Conservation (phyloP, 495 filamentous ascomycete species). For the Hypoxylon crocopeplum region DNA sequence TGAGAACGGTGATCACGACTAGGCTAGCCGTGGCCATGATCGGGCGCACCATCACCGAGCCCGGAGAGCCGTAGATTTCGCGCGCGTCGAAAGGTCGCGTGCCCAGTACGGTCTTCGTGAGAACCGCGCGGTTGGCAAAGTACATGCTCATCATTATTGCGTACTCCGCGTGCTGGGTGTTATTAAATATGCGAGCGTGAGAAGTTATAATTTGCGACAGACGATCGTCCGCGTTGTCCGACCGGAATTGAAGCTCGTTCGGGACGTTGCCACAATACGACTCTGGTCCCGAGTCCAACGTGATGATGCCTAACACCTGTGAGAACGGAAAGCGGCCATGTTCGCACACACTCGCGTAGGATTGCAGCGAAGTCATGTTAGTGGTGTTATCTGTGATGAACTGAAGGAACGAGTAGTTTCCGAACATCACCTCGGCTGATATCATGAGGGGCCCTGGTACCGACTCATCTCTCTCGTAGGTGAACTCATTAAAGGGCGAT, state of each 20-base stretch:
- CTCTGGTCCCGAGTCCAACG: background rate
- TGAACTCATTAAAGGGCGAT: background rate
- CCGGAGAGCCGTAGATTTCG: background rate
- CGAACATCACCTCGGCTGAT: conserved; percentile 1
- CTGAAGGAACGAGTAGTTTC: conserved; percentile 2
- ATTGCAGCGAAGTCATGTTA: background rate
- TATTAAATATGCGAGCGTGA: background rate
- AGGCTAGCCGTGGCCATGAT: background rate
- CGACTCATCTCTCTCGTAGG: background rate
- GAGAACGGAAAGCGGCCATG: background rate
- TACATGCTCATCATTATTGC: conserved; percentile 9
- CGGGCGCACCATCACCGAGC: background rate
- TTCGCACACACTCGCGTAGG: background rate
- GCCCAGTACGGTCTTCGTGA: background rate
- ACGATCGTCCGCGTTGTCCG: background rate
- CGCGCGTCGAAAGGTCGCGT: background rate
- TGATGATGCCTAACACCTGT: background rate
- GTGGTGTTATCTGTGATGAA: background rate
- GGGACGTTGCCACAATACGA: background rate
- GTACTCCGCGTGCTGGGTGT: conserved; percentile 1
- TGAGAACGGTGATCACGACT: background rate
- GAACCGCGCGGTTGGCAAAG: conserved; percentile 5
- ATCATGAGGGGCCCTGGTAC: background rate
- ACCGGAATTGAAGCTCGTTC: background rate
- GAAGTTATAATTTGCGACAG: background rate